Evolutionary conservation across 306 rosid genomes (phyloP).

Genomic region (Canavalia ensiformis): DNA sequence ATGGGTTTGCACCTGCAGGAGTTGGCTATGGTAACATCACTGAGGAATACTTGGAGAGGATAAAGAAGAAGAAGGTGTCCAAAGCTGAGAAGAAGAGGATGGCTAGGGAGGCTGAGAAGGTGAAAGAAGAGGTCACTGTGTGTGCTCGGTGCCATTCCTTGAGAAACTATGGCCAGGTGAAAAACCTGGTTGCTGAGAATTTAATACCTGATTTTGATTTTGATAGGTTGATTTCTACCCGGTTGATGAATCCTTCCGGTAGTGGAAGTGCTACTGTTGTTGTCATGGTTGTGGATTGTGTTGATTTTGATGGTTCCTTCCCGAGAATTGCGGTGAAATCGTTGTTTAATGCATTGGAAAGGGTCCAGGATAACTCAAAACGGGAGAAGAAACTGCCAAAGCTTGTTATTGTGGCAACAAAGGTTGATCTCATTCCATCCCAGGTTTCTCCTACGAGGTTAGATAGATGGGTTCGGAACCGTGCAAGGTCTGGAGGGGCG

Average conservation of each 20-base stretch:
- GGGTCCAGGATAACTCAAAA: constrained; percentile 61
- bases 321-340: constrained; percentile 83
- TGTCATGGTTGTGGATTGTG: constrained; percentile 94
- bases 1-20: constrained; percentile 83
- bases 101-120: constrained; percentile 77
- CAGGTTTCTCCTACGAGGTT: constrained; percentile 90
- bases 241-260: constrained; percentile 77
- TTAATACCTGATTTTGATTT: constrained; percentile 96
- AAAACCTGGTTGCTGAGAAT: constrained; percentile 83
- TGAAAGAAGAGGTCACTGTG: constrained; percentile 88
- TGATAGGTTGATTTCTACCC: constrained; percentile 75
- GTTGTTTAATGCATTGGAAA: constrained; percentile 73
- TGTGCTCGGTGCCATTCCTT: constrained; percentile 95
- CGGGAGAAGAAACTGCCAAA: constrained; percentile 72
- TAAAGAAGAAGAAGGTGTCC: constrained; percentile 75
- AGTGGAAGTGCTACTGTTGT: constrained; percentile 75
- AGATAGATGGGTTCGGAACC: constrained; percentile 90
- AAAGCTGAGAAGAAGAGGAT: constrained; percentile 82
- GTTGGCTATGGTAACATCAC: constrained; percentile 89
- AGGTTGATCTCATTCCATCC: constrained; percentile 90
- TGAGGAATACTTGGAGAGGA: constrained; percentile 66
- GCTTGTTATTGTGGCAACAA: constrained; percentile 94
- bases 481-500: constrained; percentile 80
- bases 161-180: constrained; percentile 91
- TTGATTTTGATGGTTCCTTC: constrained; percentile 94